phyloP scores from a whole-genome alignment of 768 basidiomycete species.

The Daedaleopsis sinensis region DNA sequence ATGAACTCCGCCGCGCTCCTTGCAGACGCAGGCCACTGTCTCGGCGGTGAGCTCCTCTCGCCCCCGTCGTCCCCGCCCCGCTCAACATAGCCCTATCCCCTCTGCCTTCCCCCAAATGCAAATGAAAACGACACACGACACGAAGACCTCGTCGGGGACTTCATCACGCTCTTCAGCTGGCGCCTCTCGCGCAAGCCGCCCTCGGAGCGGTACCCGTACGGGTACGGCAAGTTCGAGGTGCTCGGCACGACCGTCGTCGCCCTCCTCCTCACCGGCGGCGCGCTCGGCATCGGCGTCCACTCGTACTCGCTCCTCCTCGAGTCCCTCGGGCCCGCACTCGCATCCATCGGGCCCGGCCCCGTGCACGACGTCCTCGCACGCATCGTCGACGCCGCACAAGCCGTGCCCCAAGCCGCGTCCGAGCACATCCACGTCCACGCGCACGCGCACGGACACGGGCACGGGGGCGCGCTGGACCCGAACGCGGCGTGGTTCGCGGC shows the following conservation, averaged over 20 bases:
- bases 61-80: neutral
- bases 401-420: slow-evolving; percentile 44
- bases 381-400: slow-evolving; percentile 56
- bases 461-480: slow-evolving; percentile 67
- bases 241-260: slow-evolving; percentile 92
- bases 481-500: slow-evolving; percentile 98
- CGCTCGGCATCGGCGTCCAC: slow-evolving; percentile 86
- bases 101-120: neutral
- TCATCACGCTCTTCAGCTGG: slow-evolving; percentile 91
- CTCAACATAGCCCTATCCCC: neutral
- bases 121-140: too few species aligned
- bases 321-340: slow-evolving; percentile 65
- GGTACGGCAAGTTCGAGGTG: slow-evolving; percentile 94
- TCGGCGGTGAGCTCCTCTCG: slow-evolving; percentile 64
- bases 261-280: slow-evolving; percentile 82
- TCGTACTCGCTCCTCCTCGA: slow-evolving; percentile 83
- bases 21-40: slow-evolving; percentile 91
- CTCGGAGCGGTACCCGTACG: slow-evolving; percentile 79
- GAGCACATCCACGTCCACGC: slow-evolving; percentile 31
- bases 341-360: slow-evolving; percentile 64
- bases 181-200: slow-evolving; percentile 82
- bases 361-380: slow-evolving; percentile 65
- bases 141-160: slow-evolving; percentile 83
- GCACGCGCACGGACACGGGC: slow-evolving; percentile 57
- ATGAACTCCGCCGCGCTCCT: slow-evolving; percentile 90